A percentile compares a stretch with the other conserved stretches of the same genome.
Conservation (phyloP, 176 grass and related monocot species). For the Pontederia paniculata region DNA sequence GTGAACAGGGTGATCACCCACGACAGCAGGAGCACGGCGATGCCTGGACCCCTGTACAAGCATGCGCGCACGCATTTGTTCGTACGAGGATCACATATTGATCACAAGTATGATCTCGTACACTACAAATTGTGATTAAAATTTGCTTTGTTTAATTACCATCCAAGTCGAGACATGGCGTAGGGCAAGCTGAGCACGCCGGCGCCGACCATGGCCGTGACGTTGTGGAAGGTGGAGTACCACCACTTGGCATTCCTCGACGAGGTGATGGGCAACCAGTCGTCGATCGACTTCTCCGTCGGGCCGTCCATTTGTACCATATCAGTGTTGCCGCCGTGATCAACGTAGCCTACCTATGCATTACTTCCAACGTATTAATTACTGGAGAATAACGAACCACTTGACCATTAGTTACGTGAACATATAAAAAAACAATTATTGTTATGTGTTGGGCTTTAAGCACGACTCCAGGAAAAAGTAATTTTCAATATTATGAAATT, state of each 20-base stretch:
- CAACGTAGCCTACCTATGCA: no score
- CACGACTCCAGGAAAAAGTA: background rate
- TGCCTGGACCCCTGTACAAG: conserved; percentile 67
- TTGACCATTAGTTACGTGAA: no score
- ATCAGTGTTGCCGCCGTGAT: background rate
- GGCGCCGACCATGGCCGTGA: conserved; percentile 93
- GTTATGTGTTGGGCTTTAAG: no score
- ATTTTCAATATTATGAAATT: no score
- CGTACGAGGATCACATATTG: no score
- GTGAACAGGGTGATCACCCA: conserved; percentile 94
- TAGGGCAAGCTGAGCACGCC: conserved; percentile 79
- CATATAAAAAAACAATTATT: no score
- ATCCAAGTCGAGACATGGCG: conserved; percentile 84
- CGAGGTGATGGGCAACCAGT: conserved; percentile 80
- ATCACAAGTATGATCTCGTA: no score
- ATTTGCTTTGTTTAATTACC: conserved; percentile 18
- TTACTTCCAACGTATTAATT: background rate
- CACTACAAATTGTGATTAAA: no score
- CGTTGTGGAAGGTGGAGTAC: conserved; percentile 94
- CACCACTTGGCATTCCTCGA: conserved; percentile 93
- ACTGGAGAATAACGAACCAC: background rate
- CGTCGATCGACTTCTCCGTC: conserved; percentile 38
- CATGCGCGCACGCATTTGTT: no score
- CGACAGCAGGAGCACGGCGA: conserved; percentile 58
- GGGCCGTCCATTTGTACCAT: conserved; percentile 8